Evolutionary conservation across 2,329 filamentous ascomycete species (phyloP), one percentile per base, ranked within the genome.

Genomic region (Clonostachys chloroleuca): DNA sequence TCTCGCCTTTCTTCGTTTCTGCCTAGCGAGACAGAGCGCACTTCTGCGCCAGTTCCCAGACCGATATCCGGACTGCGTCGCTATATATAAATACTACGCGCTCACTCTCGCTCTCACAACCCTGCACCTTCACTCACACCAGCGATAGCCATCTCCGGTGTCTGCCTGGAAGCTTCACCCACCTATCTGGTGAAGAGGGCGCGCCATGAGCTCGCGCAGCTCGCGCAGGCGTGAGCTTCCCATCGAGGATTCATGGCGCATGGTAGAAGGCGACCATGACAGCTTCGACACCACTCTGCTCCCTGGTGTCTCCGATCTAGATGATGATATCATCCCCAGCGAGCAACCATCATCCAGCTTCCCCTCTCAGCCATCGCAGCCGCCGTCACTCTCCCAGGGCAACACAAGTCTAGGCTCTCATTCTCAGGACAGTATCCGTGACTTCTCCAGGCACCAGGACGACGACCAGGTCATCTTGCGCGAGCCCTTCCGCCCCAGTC

Each of bases 231-330:
- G 36, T 18, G 14, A 39, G 36, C 36, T 18, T 18, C 36, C 71
- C 35, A 67, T 79, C 40, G 75, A 78, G 52, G 72, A 74, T 52
- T 82, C 78, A 17, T 83, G 79, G 79, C 78, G 79, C 54, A 71
- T 83, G 64, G 77, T 83, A 12, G 79, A 83, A 49, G 77, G 75
- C 56, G 78, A 81, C 47, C 74, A 81, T 59, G 78, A 82, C 56
- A 81, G 77, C 56, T 82, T 82, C 58, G 78, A 80, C 54, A 80
- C 77, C 6, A 73, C 73, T 10, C 67, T 80, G 46, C 62, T 80
- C 14, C 70, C 73, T 8, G 68, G 72, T 34, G 59, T 74, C 33
- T 61, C 54, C 35, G 65, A 67, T 41, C 71, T 73, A 40, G 65
- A 71, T 43, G 52, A 63, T 20, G 54, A 66, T 44, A 49, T 68